Base-by-base conservation (phyloP, 2,329 filamentous ascomycete species). In the Colletotrichum karsti region DNA sequence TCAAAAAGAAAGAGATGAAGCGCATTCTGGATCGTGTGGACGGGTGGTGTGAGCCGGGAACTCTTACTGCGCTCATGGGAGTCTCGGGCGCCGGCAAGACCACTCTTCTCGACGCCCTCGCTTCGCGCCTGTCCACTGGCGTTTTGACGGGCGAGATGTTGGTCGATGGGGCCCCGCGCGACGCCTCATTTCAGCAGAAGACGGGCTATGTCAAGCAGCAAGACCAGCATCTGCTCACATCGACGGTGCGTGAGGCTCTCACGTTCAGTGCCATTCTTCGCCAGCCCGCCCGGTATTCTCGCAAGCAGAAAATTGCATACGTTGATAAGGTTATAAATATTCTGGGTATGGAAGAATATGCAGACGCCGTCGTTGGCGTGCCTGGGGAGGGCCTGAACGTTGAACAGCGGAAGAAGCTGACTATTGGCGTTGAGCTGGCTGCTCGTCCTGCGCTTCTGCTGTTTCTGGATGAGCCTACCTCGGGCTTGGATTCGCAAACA, bases 401-500 rank as follows among this genome's bases (percentile, higher is more conserved):
- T 1, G 81, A 84, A 67, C 81, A 84, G 65, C 73, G 82, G 3
- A 84, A 84, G 56, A 87, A 91, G 71, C 82, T 94, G 13, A 94
- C 92, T 0, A 94, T 94, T 67, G 92, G 91, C 73, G 91, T 94
- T 3, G 92, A 94, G 75, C 82, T 94, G 5, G 92, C 91, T n/a
- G 92, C 92, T 1, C 92, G 91, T 74, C 92, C 92, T 1, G 86
- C 91, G 37, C 81, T 94, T 3, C 84, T 94, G 53, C 85, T 94
- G 12, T 94, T 94, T 81, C 83, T 94, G 22, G 92, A 94, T 73
- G 92, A 94, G 74, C 92, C 92, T 2, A 94, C 92, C 3, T 93
- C 91, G 9, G 92, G 92, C 75, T 84, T 94, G 13, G 92, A 94
- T 77, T 90, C 86, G 72, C 91, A 93, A 75, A 93, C 91, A 1